A percentile compares a stretch with the other conserved stretches of the same genome.
Evolutionary conservation across 2,329 filamentous ascomycete species (phyloP).

Genomic region (Fusarium sp.): DNA sequence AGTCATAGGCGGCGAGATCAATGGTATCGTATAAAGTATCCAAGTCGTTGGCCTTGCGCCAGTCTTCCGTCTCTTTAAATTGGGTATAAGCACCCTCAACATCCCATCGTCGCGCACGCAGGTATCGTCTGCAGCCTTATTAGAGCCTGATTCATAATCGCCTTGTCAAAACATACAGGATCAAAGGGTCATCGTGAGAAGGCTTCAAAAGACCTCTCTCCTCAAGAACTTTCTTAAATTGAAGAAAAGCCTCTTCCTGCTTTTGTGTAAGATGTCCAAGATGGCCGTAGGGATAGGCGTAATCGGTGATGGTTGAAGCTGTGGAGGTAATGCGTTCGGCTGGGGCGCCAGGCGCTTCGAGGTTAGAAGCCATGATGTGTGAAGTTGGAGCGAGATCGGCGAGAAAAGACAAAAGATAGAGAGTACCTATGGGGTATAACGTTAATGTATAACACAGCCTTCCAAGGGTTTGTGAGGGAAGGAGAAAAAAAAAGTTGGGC

Average conservation of each 20-base stretch:
- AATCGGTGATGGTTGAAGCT: slow-evolving; percentile 50
- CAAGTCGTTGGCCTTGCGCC: slow-evolving; percentile 83
- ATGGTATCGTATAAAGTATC: slow-evolving; percentile 87
- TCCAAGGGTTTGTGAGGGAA: slow-evolving; percentile 4
- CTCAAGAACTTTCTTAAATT: slow-evolving; percentile 77
- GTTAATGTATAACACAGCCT: background rate
- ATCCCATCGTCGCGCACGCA: slow-evolving; percentile 86
- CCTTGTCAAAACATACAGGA: slow-evolving; percentile 67
- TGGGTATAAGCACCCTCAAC: slow-evolving; percentile 82
- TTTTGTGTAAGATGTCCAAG: slow-evolving; percentile 78
- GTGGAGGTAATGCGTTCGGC: slow-evolving; percentile 48
- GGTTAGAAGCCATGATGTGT: slow-evolving; percentile 45
- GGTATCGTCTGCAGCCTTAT: slow-evolving; percentile 72
- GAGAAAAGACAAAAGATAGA: background rate
- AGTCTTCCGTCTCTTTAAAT: slow-evolving; percentile 89
- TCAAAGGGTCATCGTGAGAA: slow-evolving; percentile 78
- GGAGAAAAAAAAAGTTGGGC: slow-evolving; percentile 16
- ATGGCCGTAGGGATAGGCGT: slow-evolving; percentile 80
- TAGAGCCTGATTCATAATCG: slow-evolving; percentile 26
- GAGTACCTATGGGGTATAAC: slow-evolving; percentile 3
- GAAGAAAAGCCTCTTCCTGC: slow-evolving; percentile 74
- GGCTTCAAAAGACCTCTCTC: slow-evolving; percentile 73
- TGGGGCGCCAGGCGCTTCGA: slow-evolving; percentile 40
- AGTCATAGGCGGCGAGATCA: slow-evolving; percentile 85
- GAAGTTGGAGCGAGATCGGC: slow-evolving; percentile 17